These are phyloP conservation scores for Clonostachys byssicola DNA, from an alignment of 2,329 filamentous ascomycete species.

Conservation along the genomic window DNA sequence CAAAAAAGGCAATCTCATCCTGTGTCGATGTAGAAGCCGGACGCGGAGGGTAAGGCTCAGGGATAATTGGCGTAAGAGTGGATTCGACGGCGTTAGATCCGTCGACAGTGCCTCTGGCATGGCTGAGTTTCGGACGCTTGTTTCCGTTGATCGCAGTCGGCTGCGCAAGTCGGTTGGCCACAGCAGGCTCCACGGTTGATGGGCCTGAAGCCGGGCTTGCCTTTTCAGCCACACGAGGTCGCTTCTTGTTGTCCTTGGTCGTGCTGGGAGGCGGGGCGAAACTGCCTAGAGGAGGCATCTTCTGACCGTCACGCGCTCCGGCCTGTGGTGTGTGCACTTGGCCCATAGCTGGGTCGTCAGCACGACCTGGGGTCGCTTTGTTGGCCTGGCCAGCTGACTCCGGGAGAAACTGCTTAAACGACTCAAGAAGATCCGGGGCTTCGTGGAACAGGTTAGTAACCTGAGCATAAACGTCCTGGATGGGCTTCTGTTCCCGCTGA, in stretches of 20 bases:
- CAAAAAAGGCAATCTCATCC: constrained; percentile 91
- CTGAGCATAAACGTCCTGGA: constrained; percentile 96
- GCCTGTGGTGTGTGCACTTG: constrained; percentile 43
- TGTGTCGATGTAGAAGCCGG: constrained; percentile 68
- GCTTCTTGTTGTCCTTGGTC: constrained; percentile 88
- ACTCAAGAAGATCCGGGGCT: constrained; percentile 90
- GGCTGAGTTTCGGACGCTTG: constrained; percentile 72
- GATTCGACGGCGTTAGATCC: constrained; percentile 66
- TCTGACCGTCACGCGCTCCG: constrained; percentile 56
- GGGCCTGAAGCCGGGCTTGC: constrained; percentile 42
- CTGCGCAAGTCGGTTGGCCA: constrained; percentile 23
- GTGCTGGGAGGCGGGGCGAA: constrained; percentile 81
- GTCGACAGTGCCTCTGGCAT: constrained; percentile 57
- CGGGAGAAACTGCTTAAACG: constrained; percentile 97
- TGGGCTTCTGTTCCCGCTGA: constrained; percentile 95
- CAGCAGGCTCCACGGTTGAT: constrained; percentile 35
- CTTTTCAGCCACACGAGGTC: constrained; percentile 59
- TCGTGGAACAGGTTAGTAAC: constrained; percentile 92
- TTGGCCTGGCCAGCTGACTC: constrained; percentile 66
- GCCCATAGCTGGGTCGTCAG: constrained; percentile 43
- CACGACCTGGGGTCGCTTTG: constrained; percentile 51
- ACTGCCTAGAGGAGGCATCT: constrained; percentile 90
- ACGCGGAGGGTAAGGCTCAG: constrained; percentile 78
- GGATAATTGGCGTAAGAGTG: constrained; percentile 81
- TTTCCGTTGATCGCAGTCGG: constrained; percentile 27